A percentile compares a stretch with the other conserved stretches of the same genome.
Conservation (phyloP, 2,329 filamentous ascomycete genomes). For the Xylariaceae sp. region DNA sequence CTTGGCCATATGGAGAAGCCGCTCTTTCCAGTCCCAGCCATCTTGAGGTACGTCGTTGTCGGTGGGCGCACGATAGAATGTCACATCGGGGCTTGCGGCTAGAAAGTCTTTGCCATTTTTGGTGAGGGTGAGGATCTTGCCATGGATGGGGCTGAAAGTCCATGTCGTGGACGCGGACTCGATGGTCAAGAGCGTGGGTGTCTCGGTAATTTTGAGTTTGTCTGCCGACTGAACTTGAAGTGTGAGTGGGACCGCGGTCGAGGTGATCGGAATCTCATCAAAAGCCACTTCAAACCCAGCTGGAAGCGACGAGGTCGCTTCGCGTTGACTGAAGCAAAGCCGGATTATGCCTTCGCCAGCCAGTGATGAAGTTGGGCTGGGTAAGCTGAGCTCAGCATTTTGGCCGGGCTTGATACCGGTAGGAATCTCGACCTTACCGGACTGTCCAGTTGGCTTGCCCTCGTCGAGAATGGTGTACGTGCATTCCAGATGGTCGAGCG, state of each 20-base stretch:
- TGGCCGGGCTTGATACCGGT: slow-evolving; percentile 20
- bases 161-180: slow-evolving; percentile 18
- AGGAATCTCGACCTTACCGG: slow-evolving; percentile 22
- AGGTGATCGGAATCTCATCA: slow-evolving; percentile 20
- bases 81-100: slow-evolving; percentile 15
- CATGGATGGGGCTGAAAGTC: slow-evolving; percentile 10
- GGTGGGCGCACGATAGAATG: slow-evolving; percentile 57
- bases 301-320: slow-evolving; percentile 17
- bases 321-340: slow-evolving; percentile 21
- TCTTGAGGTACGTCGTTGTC: slow-evolving; percentile 58
- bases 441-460: slow-evolving; percentile 17
- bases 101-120: slow-evolving; percentile 17
- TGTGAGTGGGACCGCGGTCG: slow-evolving; percentile 1
- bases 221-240: slow-evolving; percentile 1
- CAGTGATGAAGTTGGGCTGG: slow-evolving; percentile 1
- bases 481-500: slow-evolving; percentile 34
- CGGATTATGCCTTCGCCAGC: slow-evolving; percentile 22
- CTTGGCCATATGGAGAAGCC: slow-evolving; percentile 38
- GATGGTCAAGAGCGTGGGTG: slow-evolving; percentile 20
- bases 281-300: slow-evolving; percentile 26
- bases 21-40: slow-evolving; percentile 51
- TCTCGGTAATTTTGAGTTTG: slow-evolving; percentile 20
- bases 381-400: slow-evolving; percentile 20
- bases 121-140: neutral
- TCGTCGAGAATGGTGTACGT: slow-evolving; percentile 25